Conservation (phyloP, 352 stramenopile genomes). For the Blastocystis sp. region DNA sequence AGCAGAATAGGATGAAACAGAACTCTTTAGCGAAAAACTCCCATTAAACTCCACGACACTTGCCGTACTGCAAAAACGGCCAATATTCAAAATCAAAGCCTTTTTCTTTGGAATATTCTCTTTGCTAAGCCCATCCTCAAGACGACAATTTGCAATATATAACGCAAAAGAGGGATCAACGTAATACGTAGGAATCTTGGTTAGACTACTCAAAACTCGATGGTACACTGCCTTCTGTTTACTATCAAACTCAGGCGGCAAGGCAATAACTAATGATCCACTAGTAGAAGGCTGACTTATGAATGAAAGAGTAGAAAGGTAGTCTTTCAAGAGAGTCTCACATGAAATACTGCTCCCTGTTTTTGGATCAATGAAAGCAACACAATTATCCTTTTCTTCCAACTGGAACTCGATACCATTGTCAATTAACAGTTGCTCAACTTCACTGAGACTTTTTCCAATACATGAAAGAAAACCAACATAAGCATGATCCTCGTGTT, state of each 20-base stretch:
- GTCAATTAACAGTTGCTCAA: neutral
- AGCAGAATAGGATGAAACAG: neutral
- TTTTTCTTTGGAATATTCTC: neutral
- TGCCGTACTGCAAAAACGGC: neutral
- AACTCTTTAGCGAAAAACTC: neutral
- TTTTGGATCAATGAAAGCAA: neutral
- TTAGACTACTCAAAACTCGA: neutral
- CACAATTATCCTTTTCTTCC: neutral
- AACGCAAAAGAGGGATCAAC: neutral
- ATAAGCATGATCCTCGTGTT: neutral
- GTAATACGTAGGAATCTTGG: neutral
- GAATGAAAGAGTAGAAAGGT: neutral
- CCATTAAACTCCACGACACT: neutral
- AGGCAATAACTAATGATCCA: neutral
- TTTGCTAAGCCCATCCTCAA: neutral
- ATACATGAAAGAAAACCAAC: neutral
- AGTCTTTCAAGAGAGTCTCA: neutral
- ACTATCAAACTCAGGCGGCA: neutral
- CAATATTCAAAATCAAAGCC: neutral
- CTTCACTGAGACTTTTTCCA: neutral
- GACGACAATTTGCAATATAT: neutral
- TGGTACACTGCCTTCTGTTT: neutral
- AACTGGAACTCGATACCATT: neutral
- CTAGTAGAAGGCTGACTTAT: neutral
- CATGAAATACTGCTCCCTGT: neutral